Evolutionary conservation across 805 yeast species (phyloP).

Genomic region (Metschnikowia similis): DNA sequence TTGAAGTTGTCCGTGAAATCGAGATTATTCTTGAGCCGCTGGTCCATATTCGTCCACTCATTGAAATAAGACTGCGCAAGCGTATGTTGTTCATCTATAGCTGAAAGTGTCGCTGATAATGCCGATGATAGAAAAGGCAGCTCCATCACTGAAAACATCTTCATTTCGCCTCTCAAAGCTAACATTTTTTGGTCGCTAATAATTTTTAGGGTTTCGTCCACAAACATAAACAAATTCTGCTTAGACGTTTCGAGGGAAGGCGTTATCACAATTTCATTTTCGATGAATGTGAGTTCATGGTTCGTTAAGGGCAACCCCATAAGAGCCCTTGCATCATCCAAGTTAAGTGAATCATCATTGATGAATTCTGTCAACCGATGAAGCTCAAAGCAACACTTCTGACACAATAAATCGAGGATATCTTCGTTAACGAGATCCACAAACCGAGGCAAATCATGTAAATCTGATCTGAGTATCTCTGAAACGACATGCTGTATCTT

Average conservation of each 20-base stretch:
- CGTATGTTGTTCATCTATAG: neutral
- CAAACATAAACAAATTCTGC: conserved; percentile 18
- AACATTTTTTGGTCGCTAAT: conserved; percentile 15
- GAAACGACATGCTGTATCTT: conserved; percentile 7
- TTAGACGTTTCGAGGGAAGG: conserved; percentile 43
- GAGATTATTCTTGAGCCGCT: neutral
- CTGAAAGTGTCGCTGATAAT: neutral
- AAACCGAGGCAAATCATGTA: conserved; percentile 17
- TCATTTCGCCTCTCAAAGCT: neutral
- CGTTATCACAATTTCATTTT: conserved; percentile 30
- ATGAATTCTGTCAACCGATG: neutral
- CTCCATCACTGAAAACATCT: neutral
- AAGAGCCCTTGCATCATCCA: neutral
- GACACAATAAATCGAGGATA: conserved; percentile 7
- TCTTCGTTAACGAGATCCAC: conserved; percentile 23
- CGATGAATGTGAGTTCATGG: conserved; percentile 28
- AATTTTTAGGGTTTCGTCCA: conserved; percentile 17
- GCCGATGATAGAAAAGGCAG: neutral
- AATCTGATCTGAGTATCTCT: conserved; percentile 12
- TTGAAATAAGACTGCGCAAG: neutral
- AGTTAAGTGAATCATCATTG: neutral
- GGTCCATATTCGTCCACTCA: neutral
- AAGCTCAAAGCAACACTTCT: conserved; percentile 1
- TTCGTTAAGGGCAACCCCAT: conserved; percentile 22
- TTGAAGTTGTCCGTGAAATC: neutral